Evolutionary conservation across 352 stramenopile genomes (phyloP), one percentile per base, ranked within the genome.

Genomic region (Phytophthora pini): DNA sequence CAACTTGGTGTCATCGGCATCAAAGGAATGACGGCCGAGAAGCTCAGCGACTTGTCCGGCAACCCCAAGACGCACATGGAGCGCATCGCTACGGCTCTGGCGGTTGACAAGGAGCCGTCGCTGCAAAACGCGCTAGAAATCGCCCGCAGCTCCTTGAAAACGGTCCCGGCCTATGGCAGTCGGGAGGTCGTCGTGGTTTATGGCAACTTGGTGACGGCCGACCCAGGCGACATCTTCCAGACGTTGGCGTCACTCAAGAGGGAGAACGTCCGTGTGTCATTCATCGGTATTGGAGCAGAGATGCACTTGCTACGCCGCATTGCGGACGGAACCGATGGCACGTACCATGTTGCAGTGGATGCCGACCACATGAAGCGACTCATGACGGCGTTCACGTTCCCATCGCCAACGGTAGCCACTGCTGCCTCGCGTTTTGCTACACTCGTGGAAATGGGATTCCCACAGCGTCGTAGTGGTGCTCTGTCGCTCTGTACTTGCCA

Each of bases 141-240:
- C 44, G 91, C 91, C n/a, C 80, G 80, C 36, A 90, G 65, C 53
- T 87, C 88, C n/a, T 82, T 99, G 50, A 97, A 97, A 61, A 97
- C 96, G 32, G 93, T 93, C 27, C 87, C 84, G 1, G 80, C 84
- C 22, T 95, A 95, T 48, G 87, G 87, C n/a, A 93, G 82, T 46
- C 84, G 86, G 15, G 87, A 97, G 80, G 84, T 99, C 48, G 74
- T 99, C 6, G 89, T 99, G 22, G 59, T 99, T 27, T 98, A 97
- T 57, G 94, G 92, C 34, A 98, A 93, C 61, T 78, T 99, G 8
- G 93, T 95, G 32, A 99, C 97, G 2, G 98, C 94, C 43, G 97
- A 99, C 77, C 97, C 97, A 5, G 95, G 96, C 36, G 90, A 99
- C 75, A 97, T 99, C 46, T 93, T 98, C 75, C 77, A 92, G 52